Conservation (phyloP, 2,329 filamentous ascomycete species). For the Colletotrichum sp. region DNA sequence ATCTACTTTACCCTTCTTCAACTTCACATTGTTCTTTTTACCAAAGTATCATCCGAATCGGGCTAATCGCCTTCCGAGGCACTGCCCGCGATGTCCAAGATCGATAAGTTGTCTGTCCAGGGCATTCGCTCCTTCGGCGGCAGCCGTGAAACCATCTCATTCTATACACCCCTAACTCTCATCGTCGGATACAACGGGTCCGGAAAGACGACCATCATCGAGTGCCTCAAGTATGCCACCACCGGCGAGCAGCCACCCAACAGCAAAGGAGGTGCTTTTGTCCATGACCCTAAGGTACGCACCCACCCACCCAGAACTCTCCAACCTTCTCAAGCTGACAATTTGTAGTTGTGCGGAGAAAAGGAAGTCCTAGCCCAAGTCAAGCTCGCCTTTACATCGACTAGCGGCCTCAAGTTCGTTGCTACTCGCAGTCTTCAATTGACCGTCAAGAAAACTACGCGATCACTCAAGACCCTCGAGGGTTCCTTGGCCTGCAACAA, state of each 20-base stretch:
- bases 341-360: constrained; percentile 71
- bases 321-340: background rate
- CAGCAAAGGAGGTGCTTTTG: constrained; percentile 88
- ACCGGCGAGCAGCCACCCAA: constrained; percentile 94
- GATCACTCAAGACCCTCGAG: constrained; percentile 84
- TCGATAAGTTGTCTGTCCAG: constrained; percentile 87
- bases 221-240: constrained; percentile 97
- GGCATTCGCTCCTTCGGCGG: constrained; percentile 83
- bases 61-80: constrained; percentile 3
- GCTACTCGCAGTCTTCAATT: constrained; percentile 85
- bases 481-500: constrained; percentile 76
- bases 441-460: constrained; percentile 80
- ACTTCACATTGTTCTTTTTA: background rate
- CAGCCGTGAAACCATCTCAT: constrained; percentile 79
- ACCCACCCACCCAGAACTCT: background rate
- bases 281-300: constrained; percentile 89
- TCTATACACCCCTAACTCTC: constrained; percentile 88
- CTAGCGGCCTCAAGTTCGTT: constrained; percentile 79
- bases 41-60: background rate
- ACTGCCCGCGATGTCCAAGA: constrained; percentile 67
- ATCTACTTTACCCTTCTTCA: background rate
- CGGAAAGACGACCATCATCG: constrained; percentile 98
- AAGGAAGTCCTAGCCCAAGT: constrained; percentile 91
- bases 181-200: constrained; percentile 98
- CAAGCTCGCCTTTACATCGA: constrained; percentile 84